Evolutionary conservation across 2,329 filamentous ascomycete genomes (phyloP), one percentile per base, ranked within the genome.

Genomic region (Onygena corvina): DNA sequence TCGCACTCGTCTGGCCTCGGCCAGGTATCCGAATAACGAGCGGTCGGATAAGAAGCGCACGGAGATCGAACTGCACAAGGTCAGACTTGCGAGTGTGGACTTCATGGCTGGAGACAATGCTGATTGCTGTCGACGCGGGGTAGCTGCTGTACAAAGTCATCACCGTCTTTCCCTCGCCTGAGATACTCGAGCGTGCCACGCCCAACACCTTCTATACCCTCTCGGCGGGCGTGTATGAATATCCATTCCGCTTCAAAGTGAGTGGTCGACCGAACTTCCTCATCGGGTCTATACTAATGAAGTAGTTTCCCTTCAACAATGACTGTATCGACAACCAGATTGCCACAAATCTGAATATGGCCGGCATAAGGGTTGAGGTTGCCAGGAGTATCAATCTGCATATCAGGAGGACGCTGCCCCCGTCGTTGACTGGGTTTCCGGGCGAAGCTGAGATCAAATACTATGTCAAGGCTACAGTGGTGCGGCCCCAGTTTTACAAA

Each of bases 401-500:
- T 69, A 79, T 92, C 54, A 92, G 84, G 61, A 80, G 81, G 57
- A 94, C 89, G 0, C 73, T 98, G 8, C 92, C 92, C 3, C 92
- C 92, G 0, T 93, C 88, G 3, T 71, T 96, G 48, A 85, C 77
- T n/a, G 87, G 86, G 2, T 89, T 92, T 56, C 86, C 86, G 0
- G 83, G 83, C 27, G 80, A 89, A 64, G 90, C 89, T 18, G 88
- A 94, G 66, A 89, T 96, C 52, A 78, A 82, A 57, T 98, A 98
- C 67, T 98, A 86, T 63, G 76, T 96, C 62, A 98, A 98, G 65
- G 87, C 84, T n/a, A 96, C 92, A 0, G 81, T 96, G 4, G 86
- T 88, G 60, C 76, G 88, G n/a, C 87, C 88, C 0, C 82, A 84
- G 11, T 75, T 95, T 52, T 86, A 93, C 67, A 90, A 90, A 62